Evolutionary conservation across 2,329 filamentous ascomycete genomes (phyloP), one percentile per base, ranked within the genome.

Genomic region (Verruconis gallopava): DNA sequence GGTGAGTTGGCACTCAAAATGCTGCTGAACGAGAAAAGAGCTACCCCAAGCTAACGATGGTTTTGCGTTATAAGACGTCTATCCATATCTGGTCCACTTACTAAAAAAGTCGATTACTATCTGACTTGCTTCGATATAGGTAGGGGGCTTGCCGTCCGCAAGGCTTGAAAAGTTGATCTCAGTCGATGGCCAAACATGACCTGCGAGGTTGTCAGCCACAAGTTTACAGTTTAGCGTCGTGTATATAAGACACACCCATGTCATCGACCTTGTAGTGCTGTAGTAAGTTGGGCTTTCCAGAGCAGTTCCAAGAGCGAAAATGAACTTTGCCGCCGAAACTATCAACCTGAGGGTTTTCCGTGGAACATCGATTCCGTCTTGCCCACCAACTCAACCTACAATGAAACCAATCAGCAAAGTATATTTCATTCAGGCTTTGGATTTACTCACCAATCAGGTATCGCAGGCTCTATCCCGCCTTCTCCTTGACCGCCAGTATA

Each of bases 21-120:
- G n/a, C n/a, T n/a, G n/a, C n/a, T n/a, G n/a, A n/a, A n/a, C n/a
- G n/a, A n/a, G n/a, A n/a, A n/a, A n/a, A n/a, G n/a, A n/a, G n/a
- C n/a, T n/a, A n/a, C n/a, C n/a, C n/a, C n/a, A n/a, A n/a, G n/a
- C n/a, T n/a, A n/a, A n/a, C n/a, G n/a, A n/a, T n/a, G n/a, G n/a
- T n/a, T n/a, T n/a, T n/a, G n/a, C n/a, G 25, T 30, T n/a, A 30
- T n/a, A n/a, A 30, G n/a, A 9, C 25, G n/a, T n/a, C n/a, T n/a
- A 30, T n/a, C 25, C 25, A 30, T 30, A 30, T n/a, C 25, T 30
- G 9, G 25, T 30, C 25, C 25, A 62, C 18, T 48, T 49, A 42
- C 63, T 58, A 47, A 70, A 69, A 47, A 69, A 70, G 2, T 59
- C 53, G 49, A 65, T 62, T 15, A 69, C 59, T 21, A 69, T 57